phyloP scores from a whole-genome alignment of 2,329 filamentous ascomycete genomes.

The Aspergillus uvarum region DNA sequence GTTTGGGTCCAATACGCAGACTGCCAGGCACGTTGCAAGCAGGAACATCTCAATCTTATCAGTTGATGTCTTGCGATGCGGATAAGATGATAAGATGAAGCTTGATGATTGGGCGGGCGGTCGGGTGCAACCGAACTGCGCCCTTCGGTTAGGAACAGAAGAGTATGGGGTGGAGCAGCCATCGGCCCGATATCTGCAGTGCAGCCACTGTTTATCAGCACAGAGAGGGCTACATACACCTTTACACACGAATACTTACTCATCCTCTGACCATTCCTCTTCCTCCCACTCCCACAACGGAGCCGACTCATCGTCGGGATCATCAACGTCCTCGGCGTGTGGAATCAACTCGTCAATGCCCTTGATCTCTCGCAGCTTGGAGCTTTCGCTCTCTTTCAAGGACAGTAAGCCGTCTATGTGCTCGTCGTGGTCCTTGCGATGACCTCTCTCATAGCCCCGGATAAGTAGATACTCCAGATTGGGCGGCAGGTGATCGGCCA shows the following conservation, averaged over 20 bases:
- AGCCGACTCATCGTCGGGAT: slow-evolving; percentile 8
- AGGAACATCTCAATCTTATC: neutral
- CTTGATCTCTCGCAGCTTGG: slow-evolving; percentile 9
- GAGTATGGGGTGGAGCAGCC: too few relatives aligned
- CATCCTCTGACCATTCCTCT: neutral
- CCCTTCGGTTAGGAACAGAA: neutral
- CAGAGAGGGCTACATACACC: too few relatives aligned
- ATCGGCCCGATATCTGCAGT: too few relatives aligned
- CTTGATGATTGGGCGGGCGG: neutral
- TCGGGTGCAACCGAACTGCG: neutral
- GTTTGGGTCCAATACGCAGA: neutral
- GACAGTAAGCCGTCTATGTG: slow-evolving; percentile 14
- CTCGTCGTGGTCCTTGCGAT: slow-evolving; percentile 2
- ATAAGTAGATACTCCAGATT: slow-evolving; percentile 21
- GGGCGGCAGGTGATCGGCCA: slow-evolving; percentile 12
- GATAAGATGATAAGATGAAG: neutral
- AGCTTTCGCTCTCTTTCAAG: neutral
- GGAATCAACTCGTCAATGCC: slow-evolving; percentile 17
- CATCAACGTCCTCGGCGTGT: slow-evolving; percentile 4
- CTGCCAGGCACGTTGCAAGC: neutral
- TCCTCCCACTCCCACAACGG: too few relatives aligned
- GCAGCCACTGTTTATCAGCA: too few relatives aligned
- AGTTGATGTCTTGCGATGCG: neutral
- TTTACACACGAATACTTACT: neutral
- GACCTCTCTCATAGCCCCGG: slow-evolving; percentile 18